Evolutionary conservation across 2,329 filamentous ascomycete genomes (phyloP), one percentile per base, ranked within the genome.

Genomic region (Triangularia setosa): DNA sequence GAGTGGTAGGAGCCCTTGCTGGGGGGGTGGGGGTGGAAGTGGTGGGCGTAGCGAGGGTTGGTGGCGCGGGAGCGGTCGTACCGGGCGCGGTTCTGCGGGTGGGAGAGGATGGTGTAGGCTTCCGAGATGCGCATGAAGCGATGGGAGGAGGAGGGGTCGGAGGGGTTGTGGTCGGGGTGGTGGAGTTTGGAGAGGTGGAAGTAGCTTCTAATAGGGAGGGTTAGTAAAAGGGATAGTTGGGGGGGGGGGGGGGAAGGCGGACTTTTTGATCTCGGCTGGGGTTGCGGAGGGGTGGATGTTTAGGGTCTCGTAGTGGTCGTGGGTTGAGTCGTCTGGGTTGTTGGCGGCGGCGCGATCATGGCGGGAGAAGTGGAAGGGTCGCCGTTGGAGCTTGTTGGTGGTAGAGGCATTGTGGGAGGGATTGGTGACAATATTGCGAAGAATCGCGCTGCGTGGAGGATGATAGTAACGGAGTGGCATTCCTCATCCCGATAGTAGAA

Each of bases 101-200:
- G 85, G 64, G 88, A 87, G 64, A 97, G 90, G 54, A 90, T 77
- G 64, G 87, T 82, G 81, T 97, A 97, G 70, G 93, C 93, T 75
- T 95, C 90, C 74, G 87, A 90, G 75, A 97, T 90, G 70, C 87
- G 84, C 76, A 93, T 87, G 82, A 97, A 99, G 74, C 89, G 90
- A 64, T 85, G 79, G 3, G 88, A 82, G 67, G 93, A 90, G 64
- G 79, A 75, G 4, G 91, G 90, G 77, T 97, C 90, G 70, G 84
- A 74, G 65, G 84, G 91, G 81, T 98, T 96, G 75, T 88, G 87
- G 82, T 99, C 95, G 0, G 95, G 95, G 78, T 99, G 95, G 83
- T 97, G 90, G 61, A 84, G 80, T 79, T 97, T 96, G 73, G 93
- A 97, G 75, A 98, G 90, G 66, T 84, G 79, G 83, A 97, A 98